Conservation (phyloP, 2,329 filamentous ascomycete species). For the Colletotrichum sidae region DNA sequence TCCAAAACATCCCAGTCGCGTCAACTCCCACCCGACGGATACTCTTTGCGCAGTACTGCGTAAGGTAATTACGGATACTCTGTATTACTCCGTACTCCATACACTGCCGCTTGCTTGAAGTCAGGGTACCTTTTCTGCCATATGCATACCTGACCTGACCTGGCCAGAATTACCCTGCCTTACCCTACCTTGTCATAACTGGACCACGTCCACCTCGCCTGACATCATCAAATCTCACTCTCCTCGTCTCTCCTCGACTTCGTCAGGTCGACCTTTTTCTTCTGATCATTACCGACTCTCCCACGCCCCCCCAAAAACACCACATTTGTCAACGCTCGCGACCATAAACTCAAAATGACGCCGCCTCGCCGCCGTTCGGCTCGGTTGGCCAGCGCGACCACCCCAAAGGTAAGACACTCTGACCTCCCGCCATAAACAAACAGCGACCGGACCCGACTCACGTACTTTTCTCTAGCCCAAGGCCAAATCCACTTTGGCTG, state of each 20-base stretch:
- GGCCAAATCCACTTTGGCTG: slow-evolving; percentile 47
- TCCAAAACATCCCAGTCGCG: slow-evolving; percentile 32
- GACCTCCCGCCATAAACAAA: slow-evolving; percentile 34
- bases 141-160: no score
- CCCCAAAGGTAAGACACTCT: slow-evolving; percentile 48
- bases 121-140: no score
- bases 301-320: slow-evolving; percentile 12
- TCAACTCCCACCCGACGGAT: background rate
- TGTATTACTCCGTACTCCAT: no score
- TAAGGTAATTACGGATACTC: no score
- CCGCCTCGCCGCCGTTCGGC: slow-evolving; percentile 58
- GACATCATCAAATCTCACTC: slow-evolving; percentile 35
- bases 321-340: slow-evolving; percentile 3
- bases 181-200: no score
- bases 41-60: no score
- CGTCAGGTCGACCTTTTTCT: slow-evolving; percentile 20
- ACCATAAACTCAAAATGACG: slow-evolving; percentile 47
- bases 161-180: no score
- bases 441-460: slow-evolving; percentile 25
- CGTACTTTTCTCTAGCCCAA: slow-evolving; percentile 43
- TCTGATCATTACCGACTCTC: slow-evolving; percentile 1
- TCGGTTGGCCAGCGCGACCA: slow-evolving; percentile 51
- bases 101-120: no score
- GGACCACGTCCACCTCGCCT: slow-evolving; percentile 29
- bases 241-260: slow-evolving; percentile 2